Evolutionary conservation across 495 filamentous ascomycete genomes (phyloP).

Genomic region (Chaetomium fimeti): DNA sequence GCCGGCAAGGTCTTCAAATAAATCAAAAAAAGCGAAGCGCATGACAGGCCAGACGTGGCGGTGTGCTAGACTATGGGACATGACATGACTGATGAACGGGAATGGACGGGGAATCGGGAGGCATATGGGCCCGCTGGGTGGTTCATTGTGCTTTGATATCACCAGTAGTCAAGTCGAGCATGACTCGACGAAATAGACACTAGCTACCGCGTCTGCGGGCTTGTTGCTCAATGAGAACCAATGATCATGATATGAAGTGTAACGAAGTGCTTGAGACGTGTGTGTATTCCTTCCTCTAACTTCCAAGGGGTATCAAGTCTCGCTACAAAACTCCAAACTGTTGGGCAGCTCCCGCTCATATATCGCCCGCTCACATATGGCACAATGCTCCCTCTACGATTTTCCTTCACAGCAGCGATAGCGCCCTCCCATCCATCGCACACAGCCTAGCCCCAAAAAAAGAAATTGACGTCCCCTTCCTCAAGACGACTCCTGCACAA

Average conservation of each 20-base stretch:
- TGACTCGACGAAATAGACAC: conserved; percentile 32
- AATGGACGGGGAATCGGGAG: conserved; percentile 30
- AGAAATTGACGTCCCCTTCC: too few relatives aligned
- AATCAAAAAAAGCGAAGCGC: conserved; percentile 33
- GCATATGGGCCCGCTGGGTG: conserved; percentile 28
- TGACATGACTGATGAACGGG: conserved; percentile 41
- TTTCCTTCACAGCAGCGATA: neutral
- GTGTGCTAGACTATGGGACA: conserved; percentile 36
- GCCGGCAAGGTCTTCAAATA: conserved; percentile 98
- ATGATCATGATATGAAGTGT: conserved; percentile 17
- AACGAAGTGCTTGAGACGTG: neutral
- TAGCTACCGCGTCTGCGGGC: conserved; percentile 22
- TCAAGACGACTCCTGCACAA: neutral
- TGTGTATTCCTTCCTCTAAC: neutral
- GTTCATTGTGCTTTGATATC: conserved; percentile 29
- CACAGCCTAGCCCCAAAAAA: too few relatives aligned
- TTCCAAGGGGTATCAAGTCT: conserved; percentile 2
- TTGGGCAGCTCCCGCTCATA: neutral
- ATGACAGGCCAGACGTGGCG: conserved; percentile 23
- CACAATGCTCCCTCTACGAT: too few relatives aligned
- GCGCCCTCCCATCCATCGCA: neutral
- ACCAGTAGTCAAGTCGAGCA: conserved; percentile 27
- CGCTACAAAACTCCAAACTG: neutral
- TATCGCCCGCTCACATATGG: too few relatives aligned
- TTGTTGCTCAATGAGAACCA: conserved; percentile 18